phyloP scores from a whole-genome alignment of 2,329 filamentous ascomycete genomes.

The Monosporascus sp. region DNA sequence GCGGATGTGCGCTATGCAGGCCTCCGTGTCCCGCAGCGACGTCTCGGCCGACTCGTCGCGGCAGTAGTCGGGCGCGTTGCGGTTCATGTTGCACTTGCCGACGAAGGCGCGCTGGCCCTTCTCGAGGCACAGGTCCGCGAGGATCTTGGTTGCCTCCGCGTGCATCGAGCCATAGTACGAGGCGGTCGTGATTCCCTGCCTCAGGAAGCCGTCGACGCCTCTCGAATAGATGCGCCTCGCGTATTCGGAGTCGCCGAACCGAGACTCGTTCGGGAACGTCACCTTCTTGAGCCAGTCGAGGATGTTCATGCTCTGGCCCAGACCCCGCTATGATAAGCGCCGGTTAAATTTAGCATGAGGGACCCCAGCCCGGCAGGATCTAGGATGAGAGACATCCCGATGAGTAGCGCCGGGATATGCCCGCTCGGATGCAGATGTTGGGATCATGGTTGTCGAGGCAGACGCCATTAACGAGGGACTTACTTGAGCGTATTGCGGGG shows the following conservation, averaged over 20 bases:
- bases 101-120: conserved; percentile 55
- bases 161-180: conserved; percentile 56
- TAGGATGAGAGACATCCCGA: too few species aligned
- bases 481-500: conserved; percentile 46
- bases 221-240: conserved; percentile 45
- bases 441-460: conserved; percentile 21
- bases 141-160: conserved; percentile 48
- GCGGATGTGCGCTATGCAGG: conserved; percentile 43
- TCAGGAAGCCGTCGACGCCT: conserved; percentile 53
- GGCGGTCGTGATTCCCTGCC: conserved; percentile 58
- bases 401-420: too few species aligned
- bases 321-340: conserved; percentile 31
- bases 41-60: conserved; percentile 40
- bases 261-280: conserved; percentile 60
- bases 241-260: conserved; percentile 50
- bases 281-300: conserved; percentile 60
- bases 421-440: too few species aligned
- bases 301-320: conserved; percentile 47
- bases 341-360: too few species aligned
- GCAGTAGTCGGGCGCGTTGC: conserved; percentile 51
- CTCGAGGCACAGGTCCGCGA: conserved; percentile 48
- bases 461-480: conserved; percentile 19
- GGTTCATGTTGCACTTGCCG: conserved; percentile 59
- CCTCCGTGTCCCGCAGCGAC: conserved; percentile 44
- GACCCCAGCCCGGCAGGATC: too few species aligned